phyloP scores from a whole-genome alignment of 768 basidiomycete species.

The Termitomyces sp. region DNA sequence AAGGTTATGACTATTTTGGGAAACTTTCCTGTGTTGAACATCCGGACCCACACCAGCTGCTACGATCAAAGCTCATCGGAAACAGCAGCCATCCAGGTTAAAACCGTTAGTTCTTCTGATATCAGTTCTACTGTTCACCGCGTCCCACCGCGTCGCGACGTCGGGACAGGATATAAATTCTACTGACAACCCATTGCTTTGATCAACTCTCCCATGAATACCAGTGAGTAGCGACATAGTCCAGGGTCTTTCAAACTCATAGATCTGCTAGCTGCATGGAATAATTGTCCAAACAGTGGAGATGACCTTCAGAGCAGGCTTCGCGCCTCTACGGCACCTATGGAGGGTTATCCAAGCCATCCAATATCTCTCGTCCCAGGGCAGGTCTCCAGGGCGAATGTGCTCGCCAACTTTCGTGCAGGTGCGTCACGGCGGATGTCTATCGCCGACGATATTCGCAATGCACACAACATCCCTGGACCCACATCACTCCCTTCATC shows the following conservation, averaged over 20 bases:
- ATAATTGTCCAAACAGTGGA: not conserved
- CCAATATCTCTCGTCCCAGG: constrained; percentile 17
- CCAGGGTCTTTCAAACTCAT: not conserved
- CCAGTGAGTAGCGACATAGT: constrained; percentile 4
- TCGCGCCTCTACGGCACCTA: constrained; percentile 18
- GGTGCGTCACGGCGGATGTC: constrained; percentile 11
- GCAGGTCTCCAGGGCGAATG: constrained; percentile 13
- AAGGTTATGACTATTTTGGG: not conserved
- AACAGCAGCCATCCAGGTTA: not conserved
- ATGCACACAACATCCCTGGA: constrained; percentile 10
- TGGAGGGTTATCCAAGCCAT: constrained; percentile 15
- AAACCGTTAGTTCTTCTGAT: not conserved
- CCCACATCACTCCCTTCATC: not conserved
- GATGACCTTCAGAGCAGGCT: constrained; percentile 4
- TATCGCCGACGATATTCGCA: constrained; percentile 13
- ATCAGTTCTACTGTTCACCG: not conserved
- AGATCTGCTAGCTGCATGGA: constrained; percentile 12
- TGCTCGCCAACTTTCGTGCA: constrained; percentile 18
- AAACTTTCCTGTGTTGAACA: not conserved
- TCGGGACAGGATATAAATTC: not conserved
- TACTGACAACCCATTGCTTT: not conserved
- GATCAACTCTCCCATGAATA: constrained; percentile 2
- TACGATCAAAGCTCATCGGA: not conserved
- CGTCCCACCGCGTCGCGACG: not conserved
- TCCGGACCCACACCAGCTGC: not conserved